Base-by-base conservation (phyloP, 371 early-diverging fungal species). In the Dipsacomyces acuminosporus region DNA sequence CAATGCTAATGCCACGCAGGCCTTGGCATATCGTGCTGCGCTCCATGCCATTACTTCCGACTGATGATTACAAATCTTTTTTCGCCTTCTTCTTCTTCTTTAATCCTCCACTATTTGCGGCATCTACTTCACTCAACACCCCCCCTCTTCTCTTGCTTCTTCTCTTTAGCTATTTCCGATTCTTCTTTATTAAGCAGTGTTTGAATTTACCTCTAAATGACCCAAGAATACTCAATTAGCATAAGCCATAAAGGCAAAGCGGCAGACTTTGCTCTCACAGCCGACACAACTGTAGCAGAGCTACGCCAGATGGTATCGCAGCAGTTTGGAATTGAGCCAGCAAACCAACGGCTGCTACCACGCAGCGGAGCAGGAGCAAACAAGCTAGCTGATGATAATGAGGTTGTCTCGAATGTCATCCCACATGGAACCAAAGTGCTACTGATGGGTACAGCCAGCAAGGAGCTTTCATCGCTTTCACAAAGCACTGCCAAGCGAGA, bases 301-400 rank as follows among this genome's bases (percentile, higher is more conserved):
- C 50, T 66, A 43, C 56, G 54, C 2, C 20, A 18, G 1, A 22
- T 35, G 15, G 41, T 66, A n/a, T 51, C 42, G 8, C 41, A 53
- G 33, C 22, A 38, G 44, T 63, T 53, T 45, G 59, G 46, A 17
- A 41, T 67, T 3, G 59, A 43, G 38, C 48, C 69, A 8, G 18
- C n/a, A 1, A 33, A 51, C 25, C 69, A 67, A n/a, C 53, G 34
- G 41, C 49, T 67, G 45, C 45, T 67, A n/a, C 43, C 45, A 26
- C 48, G 40, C 15, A 64, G 64, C 5, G 30, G 30, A 5, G 11
- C 7, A 30, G 30, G 30, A n/a, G 38, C 36, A 41, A n/a, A n/a
- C n/a, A n/a, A n/a, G n/a, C 18, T 66, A 3, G 14, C 50, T 9
- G 21, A 14, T 34, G 45, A 36, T 17, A 18, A 19, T 18, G 5